phyloP scores from a whole-genome alignment of 2,329 filamentous ascomycete species.

The Didymosphaeria variabile region DNA sequence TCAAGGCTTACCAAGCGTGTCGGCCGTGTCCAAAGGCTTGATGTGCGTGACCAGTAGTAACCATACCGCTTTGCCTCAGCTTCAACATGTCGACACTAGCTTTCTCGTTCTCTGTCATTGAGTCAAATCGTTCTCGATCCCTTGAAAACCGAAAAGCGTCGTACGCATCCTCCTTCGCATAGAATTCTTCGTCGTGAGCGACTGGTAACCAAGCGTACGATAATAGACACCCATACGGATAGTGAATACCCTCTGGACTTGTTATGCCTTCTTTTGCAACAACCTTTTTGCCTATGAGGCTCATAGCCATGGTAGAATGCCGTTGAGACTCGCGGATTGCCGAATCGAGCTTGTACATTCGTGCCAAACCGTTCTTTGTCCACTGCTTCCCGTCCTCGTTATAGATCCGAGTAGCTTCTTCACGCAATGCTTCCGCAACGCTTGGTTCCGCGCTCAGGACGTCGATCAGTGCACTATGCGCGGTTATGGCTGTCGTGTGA shows the following conservation, averaged over 20 bases:
- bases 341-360: slow-evolving; percentile 60
- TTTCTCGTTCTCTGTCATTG: slow-evolving; percentile 29
- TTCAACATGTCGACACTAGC: slow-evolving; percentile 26
- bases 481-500: slow-evolving; percentile 65
- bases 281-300: slow-evolving; percentile 59
- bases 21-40: slow-evolving; percentile 67
- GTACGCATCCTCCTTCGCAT: slow-evolving; percentile 26
- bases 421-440: slow-evolving; percentile 47
- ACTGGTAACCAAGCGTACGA: slow-evolving; percentile 30
- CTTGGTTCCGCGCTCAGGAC: slow-evolving; percentile 29
- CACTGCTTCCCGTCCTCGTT: slow-evolving; percentile 52
- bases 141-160: slow-evolving; percentile 39
- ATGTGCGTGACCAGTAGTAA: slow-evolving; percentile 62
- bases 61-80: slow-evolving; percentile 59
- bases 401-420: slow-evolving; percentile 53
- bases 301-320: slow-evolving; percentile 58
- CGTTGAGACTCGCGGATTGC: slow-evolving; percentile 65
- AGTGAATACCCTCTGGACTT: slow-evolving; percentile 71
- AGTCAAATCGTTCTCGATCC: slow-evolving; percentile 29
- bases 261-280: slow-evolving; percentile 77
- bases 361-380: slow-evolving; percentile 57
- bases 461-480: slow-evolving; percentile 51
- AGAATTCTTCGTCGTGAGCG: slow-evolving; percentile 28
- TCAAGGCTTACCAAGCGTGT: slow-evolving; percentile 51
- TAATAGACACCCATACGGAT: slow-evolving; percentile 28